Base-by-base conservation (phyloP, 768 basidiomycete species). In the Lanmaoa pseudosensibilis region DNA sequence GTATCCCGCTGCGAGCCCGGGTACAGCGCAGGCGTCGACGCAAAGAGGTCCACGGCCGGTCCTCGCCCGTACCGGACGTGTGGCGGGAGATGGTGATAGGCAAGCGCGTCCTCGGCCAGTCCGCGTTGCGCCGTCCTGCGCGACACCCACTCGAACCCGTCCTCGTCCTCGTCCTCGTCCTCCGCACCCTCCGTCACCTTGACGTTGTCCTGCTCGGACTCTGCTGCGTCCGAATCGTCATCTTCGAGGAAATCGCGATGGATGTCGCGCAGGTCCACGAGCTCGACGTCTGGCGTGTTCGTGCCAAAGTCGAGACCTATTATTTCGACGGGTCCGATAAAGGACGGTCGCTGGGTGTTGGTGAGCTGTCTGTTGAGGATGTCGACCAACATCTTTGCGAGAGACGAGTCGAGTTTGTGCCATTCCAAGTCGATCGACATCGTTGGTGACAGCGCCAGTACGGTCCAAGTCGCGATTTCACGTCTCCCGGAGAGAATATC, bases 401-500 rank as follows among this genome's bases (percentile, higher is more conserved):
- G 81, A 2, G 85, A 80, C 21, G 80, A 71, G 73, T 93, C 87
- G 59, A 98, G 84, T 62, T 86, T 85, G 62, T 77, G 74, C 95
- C 96, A 99, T 77, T 96, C 92, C 52, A 99, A 77, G 77, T 98
- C 96, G 74, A 99, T 84, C 18, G 94, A 96, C 95, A 97, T 97
- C n/a, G 47, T 38, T 30, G 46, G 27, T 36, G 52, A 3, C 15
- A 4, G 5, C 16, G 27, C 16, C 5, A 32, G 11, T 30, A 25
- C 25, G 27, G 27, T 38, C 21, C 27, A 36, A 30, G 52, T 37
- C 51, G 51, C 46, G 32, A 33, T 50, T 15, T 50, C 30, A 32
- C 11, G 27, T 7, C 39, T 30, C 15, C 6, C 4, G 36, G 34
- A n/a, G n/a, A 15, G 47, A 48, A 36, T 25, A 3, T 1, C n/a